Conservation (phyloP, 768 basidiomycete genomes). For the Amanita pallidorosea region DNA sequence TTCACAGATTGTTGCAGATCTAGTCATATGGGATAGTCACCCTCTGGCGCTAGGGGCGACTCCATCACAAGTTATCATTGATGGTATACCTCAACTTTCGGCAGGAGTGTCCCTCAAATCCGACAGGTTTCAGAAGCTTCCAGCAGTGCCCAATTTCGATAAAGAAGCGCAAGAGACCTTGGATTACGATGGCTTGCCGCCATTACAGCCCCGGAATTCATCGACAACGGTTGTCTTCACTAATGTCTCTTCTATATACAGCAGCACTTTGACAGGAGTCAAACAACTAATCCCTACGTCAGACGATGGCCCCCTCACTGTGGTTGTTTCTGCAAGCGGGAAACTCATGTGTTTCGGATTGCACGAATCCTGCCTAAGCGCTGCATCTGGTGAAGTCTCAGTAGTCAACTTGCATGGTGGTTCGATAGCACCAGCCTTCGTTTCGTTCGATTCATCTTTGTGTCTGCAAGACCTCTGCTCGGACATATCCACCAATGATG, state of each 20-base stretch:
- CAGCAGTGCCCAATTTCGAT: constrained; percentile 61
- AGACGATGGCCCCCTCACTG: constrained; percentile 14
- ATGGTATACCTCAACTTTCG: constrained; percentile 70
- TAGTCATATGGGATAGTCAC: constrained; percentile 80
- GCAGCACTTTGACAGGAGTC: constrained; percentile 17
- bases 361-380: constrained; percentile 13
- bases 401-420: constrained; percentile 65
- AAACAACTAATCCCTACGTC: constrained; percentile 17
- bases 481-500: constrained; percentile 67
- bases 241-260: constrained; percentile 48
- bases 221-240: constrained; percentile 40
- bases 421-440: constrained; percentile 50
- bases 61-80: constrained; percentile 80
- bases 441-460: constrained; percentile 61
- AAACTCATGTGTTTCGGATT: constrained; percentile 38
- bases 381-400: constrained; percentile 13
- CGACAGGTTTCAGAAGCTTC: constrained; percentile 28
- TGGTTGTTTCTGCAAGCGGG: constrained; percentile 35
- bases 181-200: constrained; percentile 64
- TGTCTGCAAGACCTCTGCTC: constrained; percentile 59
- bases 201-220: constrained; percentile 36
- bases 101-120: constrained; percentile 45
- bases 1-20: constrained; percentile 28
- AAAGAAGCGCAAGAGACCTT: constrained; percentile 53
- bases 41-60: constrained; percentile 82